Evolutionary conservation across 169 alveolate species (phyloP), one percentile per base, ranked within the genome.

Genomic region (Eimeria falciformis): DNA sequence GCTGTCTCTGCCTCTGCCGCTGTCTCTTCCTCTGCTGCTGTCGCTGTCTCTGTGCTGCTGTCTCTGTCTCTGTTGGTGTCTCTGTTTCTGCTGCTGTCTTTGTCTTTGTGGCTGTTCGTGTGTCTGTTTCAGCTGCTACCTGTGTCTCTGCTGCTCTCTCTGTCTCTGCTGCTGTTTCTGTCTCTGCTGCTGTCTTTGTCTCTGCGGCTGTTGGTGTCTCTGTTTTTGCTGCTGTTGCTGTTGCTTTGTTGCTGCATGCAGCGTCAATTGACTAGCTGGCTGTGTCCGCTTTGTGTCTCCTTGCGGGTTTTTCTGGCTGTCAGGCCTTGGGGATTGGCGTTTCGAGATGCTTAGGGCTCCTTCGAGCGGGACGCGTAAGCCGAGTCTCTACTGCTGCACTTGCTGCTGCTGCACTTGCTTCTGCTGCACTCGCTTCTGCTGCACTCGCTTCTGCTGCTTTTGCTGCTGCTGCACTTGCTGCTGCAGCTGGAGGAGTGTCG

Each of bases 351-450:
- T 5, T 58, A 14, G 71, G 71, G 9, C 27, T 58, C 7, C 71
- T 58, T 14, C 9, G 25, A 21, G 27, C 33, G 33, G 71, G 71
- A 58, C 71, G 71, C 9, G 71, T 58, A 58, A 21, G 71, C 58
- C 21, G 21, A 50, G 58, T 14, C 21, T 50, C 21, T 7, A 14
- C 73, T 62, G 73, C n/a, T 62, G 73, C 27, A 9, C 37, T 27
- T 62, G 73, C 27, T 62, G 73, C 27, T 62, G 73, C n/a, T 62
- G 73, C 27, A 17, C 37, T 17, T 17, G 73, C 73, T 62, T 21
- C 73, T 62, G 73, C 73, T 17, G 73, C 73, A 17, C 37, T 17
- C n/a, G 73, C 73, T n/a, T 21, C 37, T 62, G 73, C n/a, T 17
- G 73, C 73, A 9, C 37, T 27, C 5, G 58, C 58, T 50, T 50